Percentiles rank a stretch among this genome's conserved stretches.
phyloP scores from a whole-genome alignment of 164 flowering plant genomes.

The Houttuynia cordata region DNA sequence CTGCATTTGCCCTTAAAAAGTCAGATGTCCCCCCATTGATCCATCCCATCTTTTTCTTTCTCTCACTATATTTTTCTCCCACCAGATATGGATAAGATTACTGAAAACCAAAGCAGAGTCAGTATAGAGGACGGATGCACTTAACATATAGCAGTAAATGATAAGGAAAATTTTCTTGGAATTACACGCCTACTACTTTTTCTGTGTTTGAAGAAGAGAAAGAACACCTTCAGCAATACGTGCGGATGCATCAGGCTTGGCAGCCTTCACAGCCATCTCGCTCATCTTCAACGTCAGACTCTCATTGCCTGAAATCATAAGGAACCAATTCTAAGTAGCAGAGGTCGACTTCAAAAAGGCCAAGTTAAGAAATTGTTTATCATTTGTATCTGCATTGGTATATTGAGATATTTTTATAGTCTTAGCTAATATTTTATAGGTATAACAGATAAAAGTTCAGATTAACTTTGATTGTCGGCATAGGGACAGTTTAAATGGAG shows the following conservation, averaged over 20 bases:
- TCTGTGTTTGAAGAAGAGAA: slow-evolving; percentile 18
- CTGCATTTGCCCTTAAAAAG: background rate
- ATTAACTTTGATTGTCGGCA: too few species aligned
- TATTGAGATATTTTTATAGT: too few species aligned
- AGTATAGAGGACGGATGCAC: background rate
- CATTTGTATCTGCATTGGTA: background rate
- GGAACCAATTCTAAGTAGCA: background rate
- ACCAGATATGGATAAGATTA: background rate
- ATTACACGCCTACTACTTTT: background rate
- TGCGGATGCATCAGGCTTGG: slow-evolving; percentile 52
- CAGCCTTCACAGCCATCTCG: slow-evolving; percentile 49
- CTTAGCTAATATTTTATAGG: too few species aligned
- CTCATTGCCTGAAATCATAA: slow-evolving; percentile 35
- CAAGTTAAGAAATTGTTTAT: too few species aligned
- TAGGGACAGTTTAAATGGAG: background rate
- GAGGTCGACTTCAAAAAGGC: background rate
- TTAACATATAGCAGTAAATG: too few species aligned
- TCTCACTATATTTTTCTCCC: background rate
- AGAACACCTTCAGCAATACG: slow-evolving; percentile 47
- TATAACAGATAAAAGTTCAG: too few species aligned
- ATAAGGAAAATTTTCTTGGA: too few species aligned
- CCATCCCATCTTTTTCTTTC: background rate
- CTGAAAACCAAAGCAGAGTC: background rate
- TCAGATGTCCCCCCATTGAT: background rate
- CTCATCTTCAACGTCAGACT: slow-evolving; percentile 37